Conservation (phyloP, 2,329 filamentous ascomycete genomes). For the Fusarium palustre region DNA sequence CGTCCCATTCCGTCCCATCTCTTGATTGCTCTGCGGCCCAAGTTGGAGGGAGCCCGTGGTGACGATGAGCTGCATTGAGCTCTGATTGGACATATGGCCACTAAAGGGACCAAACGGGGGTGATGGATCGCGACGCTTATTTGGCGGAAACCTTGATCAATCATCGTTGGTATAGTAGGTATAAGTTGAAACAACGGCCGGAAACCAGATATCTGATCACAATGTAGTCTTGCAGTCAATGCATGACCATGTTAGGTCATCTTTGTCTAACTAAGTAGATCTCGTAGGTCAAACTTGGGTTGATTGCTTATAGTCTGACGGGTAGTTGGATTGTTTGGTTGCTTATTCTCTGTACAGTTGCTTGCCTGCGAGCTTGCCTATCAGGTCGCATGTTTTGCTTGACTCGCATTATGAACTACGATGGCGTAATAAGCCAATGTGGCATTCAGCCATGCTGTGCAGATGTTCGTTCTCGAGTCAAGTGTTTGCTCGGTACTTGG, state of each 20-base stretch:
- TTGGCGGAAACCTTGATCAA: slow-evolving; percentile 26
- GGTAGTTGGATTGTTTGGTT: slow-evolving; percentile 8
- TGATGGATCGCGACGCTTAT: slow-evolving; percentile 23
- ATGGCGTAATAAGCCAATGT: slow-evolving; percentile 1
- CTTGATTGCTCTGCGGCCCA: slow-evolving; percentile 20
- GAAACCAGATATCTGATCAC: slow-evolving; percentile 28
- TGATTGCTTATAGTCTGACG: slow-evolving; percentile 17
- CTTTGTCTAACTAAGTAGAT: slow-evolving; percentile 16
- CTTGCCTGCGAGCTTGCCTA: slow-evolving; percentile 18
- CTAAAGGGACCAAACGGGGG: slow-evolving; percentile 4
- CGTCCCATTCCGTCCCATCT: slow-evolving; percentile 26
- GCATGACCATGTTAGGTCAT: slow-evolving; percentile 17
- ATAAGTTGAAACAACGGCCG: slow-evolving; percentile 35
- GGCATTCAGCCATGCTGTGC: slow-evolving; percentile 1
- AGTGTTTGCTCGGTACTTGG: slow-evolving; percentile 6
- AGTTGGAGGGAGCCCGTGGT: slow-evolving; percentile 37
- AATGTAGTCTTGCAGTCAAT: slow-evolving; percentile 11
- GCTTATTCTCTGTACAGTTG: slow-evolving; percentile 6
- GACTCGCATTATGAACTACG: slow-evolving; percentile 15
- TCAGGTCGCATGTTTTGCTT: slow-evolving; percentile 27
- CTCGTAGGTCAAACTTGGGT: not conserved
- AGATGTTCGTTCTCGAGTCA: slow-evolving; percentile 21
- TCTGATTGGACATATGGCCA: slow-evolving; percentile 36
- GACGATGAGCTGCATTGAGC: slow-evolving; percentile 23
- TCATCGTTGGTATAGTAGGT: slow-evolving; percentile 20